Evolutionary conservation across 108 stramenopile genomes (phyloP).

Genomic region (Nitzschia sp.): DNA sequence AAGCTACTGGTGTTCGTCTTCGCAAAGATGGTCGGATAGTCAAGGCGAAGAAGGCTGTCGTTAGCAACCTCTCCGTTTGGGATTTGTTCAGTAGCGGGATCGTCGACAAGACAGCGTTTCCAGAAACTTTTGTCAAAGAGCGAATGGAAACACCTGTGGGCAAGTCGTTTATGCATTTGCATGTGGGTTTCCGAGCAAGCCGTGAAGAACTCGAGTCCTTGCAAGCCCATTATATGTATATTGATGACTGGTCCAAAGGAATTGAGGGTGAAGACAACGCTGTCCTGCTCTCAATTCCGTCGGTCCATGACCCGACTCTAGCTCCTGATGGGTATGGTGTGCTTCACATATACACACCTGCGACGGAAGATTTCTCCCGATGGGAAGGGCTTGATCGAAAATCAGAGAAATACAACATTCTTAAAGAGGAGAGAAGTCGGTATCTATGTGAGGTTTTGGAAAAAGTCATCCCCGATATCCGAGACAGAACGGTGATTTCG

Average conservation of each 20-base stretch:
- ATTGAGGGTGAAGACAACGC: constrained; percentile 85
- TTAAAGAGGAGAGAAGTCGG: constrained; percentile 83
- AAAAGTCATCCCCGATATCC: constrained; percentile 81
- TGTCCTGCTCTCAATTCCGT: constrained; percentile 83
- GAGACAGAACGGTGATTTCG: constrained; percentile 40
- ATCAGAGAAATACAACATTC: constrained; percentile 68
- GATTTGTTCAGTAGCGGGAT: constrained; percentile 69
- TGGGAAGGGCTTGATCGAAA: constrained; percentile 80
- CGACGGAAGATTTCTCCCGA: constrained; percentile 76
- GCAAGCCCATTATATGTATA: constrained; percentile 85
- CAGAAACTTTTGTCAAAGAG: constrained; percentile 54
- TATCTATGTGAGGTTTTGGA: constrained; percentile 86
- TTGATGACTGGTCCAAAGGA: constrained; percentile 75
- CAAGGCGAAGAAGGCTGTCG: constrained; percentile 66
- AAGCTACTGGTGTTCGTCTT: constrained; percentile 65
- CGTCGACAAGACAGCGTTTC: constrained; percentile 49
- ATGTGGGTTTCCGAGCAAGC: constrained; percentile 75
- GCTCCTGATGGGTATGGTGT: constrained; percentile 84
- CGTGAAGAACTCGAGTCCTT: constrained; percentile 59
- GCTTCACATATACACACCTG: constrained; percentile 83
- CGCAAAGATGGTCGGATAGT: constrained; percentile 34
- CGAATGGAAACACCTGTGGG: constrained; percentile 58
- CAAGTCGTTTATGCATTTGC: constrained; percentile 83
- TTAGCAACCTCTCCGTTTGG: constrained; percentile 76
- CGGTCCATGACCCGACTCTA: constrained; percentile 82